phyloP scores from a whole-genome alignment of 257 asterid genomes.

The Henckelia pumila region DNA sequence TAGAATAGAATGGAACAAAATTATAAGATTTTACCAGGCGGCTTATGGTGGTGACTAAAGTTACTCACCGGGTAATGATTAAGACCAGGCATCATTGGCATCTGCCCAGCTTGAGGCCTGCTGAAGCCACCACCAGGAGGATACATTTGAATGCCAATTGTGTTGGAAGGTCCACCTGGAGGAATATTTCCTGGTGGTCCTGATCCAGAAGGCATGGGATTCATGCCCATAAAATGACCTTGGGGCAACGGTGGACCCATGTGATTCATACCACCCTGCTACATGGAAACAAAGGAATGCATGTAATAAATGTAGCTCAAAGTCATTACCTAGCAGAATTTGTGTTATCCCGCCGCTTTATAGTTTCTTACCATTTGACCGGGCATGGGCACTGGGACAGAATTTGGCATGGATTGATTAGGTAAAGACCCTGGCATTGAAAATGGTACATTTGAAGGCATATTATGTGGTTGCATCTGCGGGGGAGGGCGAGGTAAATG shows the following conservation, averaged over 20 bases:
- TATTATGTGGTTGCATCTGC: constrained; percentile 59
- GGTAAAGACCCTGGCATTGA: constrained; percentile 66
- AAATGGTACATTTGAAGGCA: constrained; percentile 51
- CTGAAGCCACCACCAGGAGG: constrained; percentile 77
- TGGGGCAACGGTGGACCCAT: constrained; percentile 78
- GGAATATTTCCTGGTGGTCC: constrained; percentile 66
- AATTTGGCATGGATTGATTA: background rate
- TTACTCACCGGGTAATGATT: constrained; percentile 78
- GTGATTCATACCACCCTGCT: constrained; percentile 79
- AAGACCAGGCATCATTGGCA: constrained; percentile 89
- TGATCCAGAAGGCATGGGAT: constrained; percentile 66
- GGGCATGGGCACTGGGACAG: constrained; percentile 41
- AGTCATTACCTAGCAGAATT: constrained; percentile 14
- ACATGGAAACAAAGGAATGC: constrained; percentile 34
- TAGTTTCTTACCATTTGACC: constrained; percentile 64
- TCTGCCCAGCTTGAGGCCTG: constrained; percentile 77
- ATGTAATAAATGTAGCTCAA: constrained; percentile 23
- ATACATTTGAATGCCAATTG: constrained; percentile 61
- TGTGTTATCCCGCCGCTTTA: background rate
- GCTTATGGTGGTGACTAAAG: background rate
- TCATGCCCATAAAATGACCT: constrained; percentile 80
- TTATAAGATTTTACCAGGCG: background rate
- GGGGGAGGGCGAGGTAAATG: constrained; percentile 81
- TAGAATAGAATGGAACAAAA: background rate
- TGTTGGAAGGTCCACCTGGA: constrained; percentile 38